A percentile compares a stretch with the other conserved stretches of the same genome.
Evolutionary conservation across 2,329 filamentous ascomycete species (phyloP).

Genomic region (Zymoseptoria ardabiliae): DNA sequence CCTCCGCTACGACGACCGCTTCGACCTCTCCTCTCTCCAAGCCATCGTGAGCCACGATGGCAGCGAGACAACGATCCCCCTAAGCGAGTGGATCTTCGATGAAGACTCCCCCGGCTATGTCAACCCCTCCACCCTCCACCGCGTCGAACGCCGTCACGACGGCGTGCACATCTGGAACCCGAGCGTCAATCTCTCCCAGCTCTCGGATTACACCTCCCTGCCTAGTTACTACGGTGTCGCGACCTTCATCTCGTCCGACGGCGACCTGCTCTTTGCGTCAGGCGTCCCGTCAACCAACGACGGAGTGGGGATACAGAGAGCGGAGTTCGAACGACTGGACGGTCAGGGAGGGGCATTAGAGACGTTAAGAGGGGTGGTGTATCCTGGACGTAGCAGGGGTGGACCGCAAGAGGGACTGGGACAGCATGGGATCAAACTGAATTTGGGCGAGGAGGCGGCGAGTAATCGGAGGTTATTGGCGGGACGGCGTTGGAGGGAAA

Average conservation of each 20-base stretch:
- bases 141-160: neutral
- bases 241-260: neutral
- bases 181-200: neutral
- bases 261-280: neutral
- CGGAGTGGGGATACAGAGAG: neutral
- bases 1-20: neutral
- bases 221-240: neutral
- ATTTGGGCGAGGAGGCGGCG: neutral
- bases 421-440: neutral
- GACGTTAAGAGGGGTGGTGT: neutral
- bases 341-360: neutral
- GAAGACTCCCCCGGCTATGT: neutral
- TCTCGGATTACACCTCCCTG: neutral
- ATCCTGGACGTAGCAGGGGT: neutral
- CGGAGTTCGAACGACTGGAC: neutral
- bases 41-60: neutral
- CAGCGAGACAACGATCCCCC: neutral
- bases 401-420: neutral
- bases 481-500: neutral
- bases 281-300: neutral
- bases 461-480: neutral
- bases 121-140: neutral
- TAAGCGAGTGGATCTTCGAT: neutral
- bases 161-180: neutral
- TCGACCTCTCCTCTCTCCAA: neutral